Percentiles rank a stretch among this genome's conserved stretches.
Conservation (phyloP, 208 protist species). For the Acanthamoeba triangularis region DNA sequence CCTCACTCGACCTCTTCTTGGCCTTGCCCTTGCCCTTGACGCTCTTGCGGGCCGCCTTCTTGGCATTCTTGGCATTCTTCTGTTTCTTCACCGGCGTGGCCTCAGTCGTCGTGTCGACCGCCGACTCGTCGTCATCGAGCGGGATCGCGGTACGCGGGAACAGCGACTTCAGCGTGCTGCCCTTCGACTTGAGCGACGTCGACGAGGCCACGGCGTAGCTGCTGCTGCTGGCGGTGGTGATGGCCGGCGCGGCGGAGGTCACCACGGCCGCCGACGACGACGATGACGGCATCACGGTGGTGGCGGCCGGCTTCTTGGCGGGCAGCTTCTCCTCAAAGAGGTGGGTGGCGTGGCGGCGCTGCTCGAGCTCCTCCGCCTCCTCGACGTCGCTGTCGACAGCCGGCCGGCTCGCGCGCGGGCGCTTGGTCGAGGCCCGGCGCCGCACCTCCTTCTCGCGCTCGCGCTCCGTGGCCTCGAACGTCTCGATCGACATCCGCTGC, state of each 20-base stretch:
- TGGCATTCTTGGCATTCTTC: background rate
- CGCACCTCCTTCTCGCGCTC: slow-evolving; percentile 28
- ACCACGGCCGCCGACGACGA: background rate
- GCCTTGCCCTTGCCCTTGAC: background rate
- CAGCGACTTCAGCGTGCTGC: slow-evolving; percentile 69
- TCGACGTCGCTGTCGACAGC: background rate
- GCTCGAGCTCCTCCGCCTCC: slow-evolving; percentile 21
- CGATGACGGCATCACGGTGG: background rate
- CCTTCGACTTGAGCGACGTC: slow-evolving; percentile 30
- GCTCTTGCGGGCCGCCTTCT: slow-evolving; percentile 10
- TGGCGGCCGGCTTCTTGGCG: slow-evolving; percentile 17
- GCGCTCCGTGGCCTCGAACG: slow-evolving; percentile 1
- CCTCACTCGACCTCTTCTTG: slow-evolving; percentile 45
- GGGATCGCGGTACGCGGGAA: slow-evolving; percentile 9
- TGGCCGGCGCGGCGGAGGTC: background rate
- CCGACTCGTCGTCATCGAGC: background rate
- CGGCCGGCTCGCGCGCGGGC: background rate
- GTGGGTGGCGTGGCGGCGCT: background rate
- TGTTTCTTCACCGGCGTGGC: background rate
- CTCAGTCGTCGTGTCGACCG: background rate
- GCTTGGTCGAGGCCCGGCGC: slow-evolving; percentile 28
- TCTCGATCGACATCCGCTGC: slow-evolving; percentile 53
- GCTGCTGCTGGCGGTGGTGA: background rate
- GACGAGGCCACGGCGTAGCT: background rate
- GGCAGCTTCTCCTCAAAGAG: slow-evolving; percentile 1